phyloP scores from a whole-genome alignment of 2,329 filamentous ascomycete species.

The Xylaria hypoxylon region DNA sequence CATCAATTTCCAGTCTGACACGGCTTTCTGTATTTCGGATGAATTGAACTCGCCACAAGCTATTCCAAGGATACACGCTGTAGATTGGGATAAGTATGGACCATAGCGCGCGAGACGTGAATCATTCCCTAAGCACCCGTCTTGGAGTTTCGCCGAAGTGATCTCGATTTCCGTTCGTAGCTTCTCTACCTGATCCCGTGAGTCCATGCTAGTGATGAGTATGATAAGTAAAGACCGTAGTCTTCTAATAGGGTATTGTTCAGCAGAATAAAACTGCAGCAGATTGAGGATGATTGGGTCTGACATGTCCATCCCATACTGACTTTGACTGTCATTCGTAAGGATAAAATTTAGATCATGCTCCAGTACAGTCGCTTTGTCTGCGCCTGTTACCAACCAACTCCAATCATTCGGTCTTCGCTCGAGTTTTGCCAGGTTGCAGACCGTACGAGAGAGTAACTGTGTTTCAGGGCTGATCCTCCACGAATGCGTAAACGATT shows the following conservation, averaged over 20 bases:
- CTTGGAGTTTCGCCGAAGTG: conserved; percentile 52
- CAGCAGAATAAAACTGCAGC: conserved; percentile 62
- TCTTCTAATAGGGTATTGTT: conserved; percentile 64
- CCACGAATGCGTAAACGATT: conserved; percentile 67
- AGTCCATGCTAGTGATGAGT: conserved; percentile 61
- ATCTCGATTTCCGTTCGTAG: conserved; percentile 57
- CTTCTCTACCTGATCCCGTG: conserved; percentile 54
- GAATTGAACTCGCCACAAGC: conserved; percentile 54
- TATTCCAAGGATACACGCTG: conserved; percentile 59
- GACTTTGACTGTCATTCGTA: conserved; percentile 50
- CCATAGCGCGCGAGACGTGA: conserved; percentile 57
- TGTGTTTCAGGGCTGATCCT: conserved; percentile 61
- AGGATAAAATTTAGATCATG: conserved; percentile 67
- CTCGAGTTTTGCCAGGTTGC: conserved; percentile 70
- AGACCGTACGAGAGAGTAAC: conserved; percentile 68
- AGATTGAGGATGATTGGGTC: conserved; percentile 61
- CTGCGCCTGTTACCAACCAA: conserved; percentile 61
- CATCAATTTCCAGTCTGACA: conserved; percentile 60
- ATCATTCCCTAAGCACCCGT: conserved; percentile 59
- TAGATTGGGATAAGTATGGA: conserved; percentile 61
- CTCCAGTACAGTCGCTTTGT: conserved; percentile 70
- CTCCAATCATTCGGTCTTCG: conserved; percentile 68
- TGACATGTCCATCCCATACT: conserved; percentile 55
- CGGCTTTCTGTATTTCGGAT: conserved; percentile 50
- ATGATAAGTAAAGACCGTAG: conserved; percentile 64